Evolutionary conservation across 805 yeast species (phyloP).

Genomic region (Lipomyces chichibuensis): DNA sequence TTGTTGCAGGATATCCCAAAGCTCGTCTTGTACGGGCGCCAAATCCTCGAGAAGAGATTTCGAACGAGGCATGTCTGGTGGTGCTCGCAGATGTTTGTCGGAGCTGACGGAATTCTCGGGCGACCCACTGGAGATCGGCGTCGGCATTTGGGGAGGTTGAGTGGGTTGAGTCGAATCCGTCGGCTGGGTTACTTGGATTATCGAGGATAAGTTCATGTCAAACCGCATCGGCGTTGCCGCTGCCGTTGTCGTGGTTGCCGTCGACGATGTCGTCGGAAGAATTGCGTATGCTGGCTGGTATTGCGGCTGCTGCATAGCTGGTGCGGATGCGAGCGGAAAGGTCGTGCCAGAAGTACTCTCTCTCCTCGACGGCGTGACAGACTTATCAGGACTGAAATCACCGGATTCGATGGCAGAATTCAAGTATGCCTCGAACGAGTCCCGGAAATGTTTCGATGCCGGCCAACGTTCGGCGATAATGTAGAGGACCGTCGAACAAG

Average conservation of each 20-base stretch:
- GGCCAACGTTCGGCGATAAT: conserved; percentile 36
- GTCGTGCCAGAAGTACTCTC: background rate
- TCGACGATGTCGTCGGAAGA: background rate
- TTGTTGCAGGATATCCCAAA: conserved; percentile 35
- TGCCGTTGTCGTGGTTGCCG: background rate
- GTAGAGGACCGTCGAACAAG: conserved; percentile 30
- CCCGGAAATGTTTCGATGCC: conserved; percentile 32
- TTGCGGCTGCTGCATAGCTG: background rate
- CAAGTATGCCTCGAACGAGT: conserved; percentile 29
- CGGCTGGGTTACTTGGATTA: conserved; percentile 13
- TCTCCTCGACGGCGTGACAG: background rate
- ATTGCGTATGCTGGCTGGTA: background rate
- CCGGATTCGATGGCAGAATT: conserved; percentile 30
- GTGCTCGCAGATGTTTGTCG: background rate
- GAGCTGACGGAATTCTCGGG: conserved; percentile 1
- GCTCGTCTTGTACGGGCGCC: conserved; percentile 30
- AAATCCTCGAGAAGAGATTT: conserved; percentile 7
- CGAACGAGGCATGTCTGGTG: background rate
- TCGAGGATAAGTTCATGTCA: conserved; percentile 24
- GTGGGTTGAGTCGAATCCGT: conserved; percentile 4
- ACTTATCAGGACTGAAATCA: conserved; percentile 10
- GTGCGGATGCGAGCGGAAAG: background rate
- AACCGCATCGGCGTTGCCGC: conserved; percentile 17
- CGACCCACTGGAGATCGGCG: background rate
- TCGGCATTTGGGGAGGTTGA: conserved; percentile 1